Percentiles rank a stretch among this genome's conserved stretches.
Evolutionary conservation across 1,284 basidiomycete genomes (phyloP).

Genomic region (Fomitiporia mediterranea): DNA sequence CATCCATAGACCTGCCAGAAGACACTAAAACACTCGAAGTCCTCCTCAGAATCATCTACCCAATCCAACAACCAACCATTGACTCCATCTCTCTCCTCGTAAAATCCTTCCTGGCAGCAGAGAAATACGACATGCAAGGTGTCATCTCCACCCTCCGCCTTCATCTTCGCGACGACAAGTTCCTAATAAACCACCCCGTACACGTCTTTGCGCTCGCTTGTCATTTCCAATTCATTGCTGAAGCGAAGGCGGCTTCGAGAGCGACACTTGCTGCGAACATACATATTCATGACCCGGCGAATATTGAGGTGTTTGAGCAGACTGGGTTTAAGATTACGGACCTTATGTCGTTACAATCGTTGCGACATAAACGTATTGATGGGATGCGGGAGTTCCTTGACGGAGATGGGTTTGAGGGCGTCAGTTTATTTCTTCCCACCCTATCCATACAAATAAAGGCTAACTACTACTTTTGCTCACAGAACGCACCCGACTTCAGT

Average conservation of each 20-base stretch:
- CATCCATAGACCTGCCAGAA: constrained; percentile 18
- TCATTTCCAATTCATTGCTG: constrained; percentile 15
- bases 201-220: constrained; percentile 19
- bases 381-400: constrained; percentile 17
- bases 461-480: neutral
- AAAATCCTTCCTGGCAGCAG: constrained; percentile 15
- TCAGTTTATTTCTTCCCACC: neutral
- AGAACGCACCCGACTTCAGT: constrained; percentile 16
- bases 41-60: constrained; percentile 18
- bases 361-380: constrained; percentile 18
- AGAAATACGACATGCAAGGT: constrained; percentile 20
- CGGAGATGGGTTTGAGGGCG: constrained; percentile 18
- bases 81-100: constrained; percentile 12
- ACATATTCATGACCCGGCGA: constrained; percentile 15
- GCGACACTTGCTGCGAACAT: constrained; percentile 11
- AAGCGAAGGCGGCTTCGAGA: constrained; percentile 17
- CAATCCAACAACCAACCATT: constrained; percentile 15
- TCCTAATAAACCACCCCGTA: constrained; percentile 13
- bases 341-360: constrained; percentile 13
- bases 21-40: constrained; percentile 16
- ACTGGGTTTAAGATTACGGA: constrained; percentile 17
- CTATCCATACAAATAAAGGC: neutral
- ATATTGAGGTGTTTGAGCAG: constrained; percentile 12
- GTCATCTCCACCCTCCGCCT: constrained; percentile 19
- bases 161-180: constrained; percentile 18